Conservation (phyloP, 257 asterid species). For the Scutellaria baicalensis region DNA sequence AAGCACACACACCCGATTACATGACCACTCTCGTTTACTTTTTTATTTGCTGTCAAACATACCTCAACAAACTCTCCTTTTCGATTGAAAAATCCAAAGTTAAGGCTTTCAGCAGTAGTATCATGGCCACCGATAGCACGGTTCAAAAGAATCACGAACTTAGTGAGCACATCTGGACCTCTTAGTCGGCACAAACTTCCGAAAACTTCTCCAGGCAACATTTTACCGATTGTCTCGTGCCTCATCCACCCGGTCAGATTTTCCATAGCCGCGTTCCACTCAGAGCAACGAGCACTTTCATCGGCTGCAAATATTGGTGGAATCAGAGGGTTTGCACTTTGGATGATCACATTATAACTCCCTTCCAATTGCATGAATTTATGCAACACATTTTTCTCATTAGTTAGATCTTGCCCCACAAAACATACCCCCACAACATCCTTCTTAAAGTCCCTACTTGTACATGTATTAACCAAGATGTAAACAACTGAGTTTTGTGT, state of each 20-base stretch:
- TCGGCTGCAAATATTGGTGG: conserved; percentile 75
- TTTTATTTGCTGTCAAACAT: conserved; percentile 33
- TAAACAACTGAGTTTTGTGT: conserved; percentile 20
- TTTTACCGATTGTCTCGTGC: conserved; percentile 41
- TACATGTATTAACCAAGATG: conserved; percentile 49
- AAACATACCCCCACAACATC: conserved; percentile 56
- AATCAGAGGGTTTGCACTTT: conserved; percentile 46
- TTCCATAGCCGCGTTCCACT: conserved; percentile 71
- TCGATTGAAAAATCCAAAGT: conserved; percentile 43
- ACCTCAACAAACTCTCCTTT: conserved; percentile 47
- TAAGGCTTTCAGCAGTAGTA: conserved; percentile 35
- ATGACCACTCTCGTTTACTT: too few species aligned
- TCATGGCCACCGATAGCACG: conserved; percentile 47
- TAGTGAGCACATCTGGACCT: conserved; percentile 41
- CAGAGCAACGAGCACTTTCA: conserved; percentile 57
- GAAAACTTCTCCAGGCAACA: conserved; percentile 56
- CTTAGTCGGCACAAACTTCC: conserved; percentile 50
- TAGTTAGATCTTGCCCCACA: conserved; percentile 59
- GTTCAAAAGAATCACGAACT: conserved; percentile 49
- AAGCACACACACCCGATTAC: too few species aligned
- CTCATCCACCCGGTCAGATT: conserved; percentile 53
- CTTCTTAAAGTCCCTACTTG: conserved; percentile 46
- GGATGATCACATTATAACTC: conserved; percentile 49
- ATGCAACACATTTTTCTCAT: conserved; percentile 46
- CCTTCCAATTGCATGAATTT: conserved; percentile 53